These are phyloP conservation scores for Zoysia matrella DNA, from an alignment of 202 grass and related monocot species.

Conservation along the genomic window DNA sequence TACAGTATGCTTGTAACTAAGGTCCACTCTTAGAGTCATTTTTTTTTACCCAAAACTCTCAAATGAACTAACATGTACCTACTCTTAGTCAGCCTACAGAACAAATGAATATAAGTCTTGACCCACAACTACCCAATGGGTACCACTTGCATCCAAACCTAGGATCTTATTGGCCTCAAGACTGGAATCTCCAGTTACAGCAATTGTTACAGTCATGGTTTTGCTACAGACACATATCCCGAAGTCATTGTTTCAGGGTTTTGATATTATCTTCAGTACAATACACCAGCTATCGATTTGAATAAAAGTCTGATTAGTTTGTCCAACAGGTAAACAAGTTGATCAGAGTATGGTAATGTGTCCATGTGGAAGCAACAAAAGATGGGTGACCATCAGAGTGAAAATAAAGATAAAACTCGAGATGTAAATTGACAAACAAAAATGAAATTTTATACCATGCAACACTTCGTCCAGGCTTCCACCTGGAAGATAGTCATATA, in stretches of 20 bases:
- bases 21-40: neutral
- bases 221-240: neutral
- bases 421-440: constrained; percentile 8
- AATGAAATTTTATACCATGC: constrained; percentile 60
- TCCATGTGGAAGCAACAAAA: constrained; percentile 22
- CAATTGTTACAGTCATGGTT: neutral
- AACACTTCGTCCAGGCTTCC: constrained; percentile 97
- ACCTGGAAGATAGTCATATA: constrained; percentile 75
- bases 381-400: neutral
- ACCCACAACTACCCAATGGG: neutral
- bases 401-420: neutral
- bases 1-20: neutral
- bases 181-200: neutral
- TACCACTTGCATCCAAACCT: neutral
- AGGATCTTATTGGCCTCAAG: neutral
- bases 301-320: constrained; percentile 16
- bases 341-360: constrained; percentile 9
- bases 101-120: neutral
- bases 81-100: neutral
- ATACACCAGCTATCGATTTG: neutral
- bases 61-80: neutral
- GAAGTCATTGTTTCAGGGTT: constrained; percentile 22
- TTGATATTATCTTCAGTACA: neutral
- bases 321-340: constrained; percentile 6
- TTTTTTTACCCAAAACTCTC: neutral